Evolutionary conservation across 2,329 filamentous ascomycete species (phyloP), one percentile per base, ranked within the genome.

Genomic region (Monosporascus sp.): DNA sequence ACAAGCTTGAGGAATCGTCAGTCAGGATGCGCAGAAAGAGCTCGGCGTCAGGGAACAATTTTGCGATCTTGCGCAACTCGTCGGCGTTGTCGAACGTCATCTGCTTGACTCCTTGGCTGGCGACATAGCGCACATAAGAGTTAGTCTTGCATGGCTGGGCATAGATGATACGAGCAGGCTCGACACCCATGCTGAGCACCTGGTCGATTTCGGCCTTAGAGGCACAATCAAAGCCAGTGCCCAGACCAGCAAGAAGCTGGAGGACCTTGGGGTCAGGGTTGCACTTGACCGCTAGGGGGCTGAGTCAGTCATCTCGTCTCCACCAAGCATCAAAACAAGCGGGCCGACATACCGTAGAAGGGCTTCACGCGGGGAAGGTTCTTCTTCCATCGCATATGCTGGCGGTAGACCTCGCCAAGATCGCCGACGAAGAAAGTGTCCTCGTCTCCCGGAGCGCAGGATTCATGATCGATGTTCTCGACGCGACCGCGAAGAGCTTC

Each of bases 1-100:
- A 97, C 63, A 97, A 75, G 71, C 90, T 96, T 57, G 90, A 90
- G 46, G 92, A 95, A 71, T 99, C 94, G 69, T 99, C 94, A 55
- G 94, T 99, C 68, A 91, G 80, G 74, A 99, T 99, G 65, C 94
- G 92, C 56, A 99, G 80, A 72, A 88, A 96, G 43, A 99, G 84
- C 76, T 97, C 90, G 27, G 94, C 94, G 47, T 84, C 84, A 2
- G 94, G 93, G 68, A 83, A 97, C 63, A 94, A 83, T 72, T 90
- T 88, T 73, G 95, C 94, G 72, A 96, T 93, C 82, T 99, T 99
- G 83, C 93, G 90, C 50, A 99, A 83, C 80, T 99, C 94, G 71
- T 99, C 94, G 69, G 88, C 84, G 65, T 99, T 99, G 81, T 99
- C 94, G 69, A 99, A 97, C 2, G 94, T 99, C 93, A 99, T 97